phyloP scores from a whole-genome alignment of 2,329 filamentous ascomycete genomes.

The Botryosphaeria dothidea region DNA sequence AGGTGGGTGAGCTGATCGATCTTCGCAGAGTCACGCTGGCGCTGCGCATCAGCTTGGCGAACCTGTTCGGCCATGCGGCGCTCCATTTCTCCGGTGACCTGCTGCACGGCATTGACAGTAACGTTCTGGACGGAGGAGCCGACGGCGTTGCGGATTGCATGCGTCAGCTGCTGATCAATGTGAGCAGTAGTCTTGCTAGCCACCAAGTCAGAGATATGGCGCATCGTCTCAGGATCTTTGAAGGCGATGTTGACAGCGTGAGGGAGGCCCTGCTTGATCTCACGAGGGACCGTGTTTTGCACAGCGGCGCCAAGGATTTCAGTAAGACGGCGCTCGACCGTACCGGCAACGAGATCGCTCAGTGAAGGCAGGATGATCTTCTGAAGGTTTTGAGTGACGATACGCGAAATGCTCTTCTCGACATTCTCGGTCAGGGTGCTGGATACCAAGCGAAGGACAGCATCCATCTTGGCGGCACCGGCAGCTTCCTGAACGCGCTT shows the following conservation, averaged over 20 bases:
- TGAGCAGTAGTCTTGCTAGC: conserved; percentile 65
- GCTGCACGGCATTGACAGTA: conserved; percentile 66
- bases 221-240: conserved; percentile 72
- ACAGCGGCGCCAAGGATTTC: conserved; percentile 68
- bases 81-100: conserved; percentile 68
- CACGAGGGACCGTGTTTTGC: conserved; percentile 66
- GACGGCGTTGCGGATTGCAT: conserved; percentile 61
- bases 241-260: conserved; percentile 66
- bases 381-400: conserved; percentile 75
- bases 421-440: conserved; percentile 70
- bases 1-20: conserved; percentile 71
- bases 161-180: conserved; percentile 69
- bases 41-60: conserved; percentile 53
- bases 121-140: conserved; percentile 66
- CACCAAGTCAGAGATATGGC: conserved; percentile 71
- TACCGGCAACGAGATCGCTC: conserved; percentile 64
- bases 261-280: conserved; percentile 72
- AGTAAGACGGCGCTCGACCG: conserved; percentile 71
- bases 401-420: conserved; percentile 73
- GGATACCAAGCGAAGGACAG: conserved; percentile 67
- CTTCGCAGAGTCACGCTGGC: conserved; percentile 60
- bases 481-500: conserved; percentile 64
- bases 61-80: conserved; percentile 56
- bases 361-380: conserved; percentile 75
- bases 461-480: conserved; percentile 66